phyloP scores from a whole-genome alignment of 805 yeast genomes.

The Saccharomycopsis fibuligera region DNA sequence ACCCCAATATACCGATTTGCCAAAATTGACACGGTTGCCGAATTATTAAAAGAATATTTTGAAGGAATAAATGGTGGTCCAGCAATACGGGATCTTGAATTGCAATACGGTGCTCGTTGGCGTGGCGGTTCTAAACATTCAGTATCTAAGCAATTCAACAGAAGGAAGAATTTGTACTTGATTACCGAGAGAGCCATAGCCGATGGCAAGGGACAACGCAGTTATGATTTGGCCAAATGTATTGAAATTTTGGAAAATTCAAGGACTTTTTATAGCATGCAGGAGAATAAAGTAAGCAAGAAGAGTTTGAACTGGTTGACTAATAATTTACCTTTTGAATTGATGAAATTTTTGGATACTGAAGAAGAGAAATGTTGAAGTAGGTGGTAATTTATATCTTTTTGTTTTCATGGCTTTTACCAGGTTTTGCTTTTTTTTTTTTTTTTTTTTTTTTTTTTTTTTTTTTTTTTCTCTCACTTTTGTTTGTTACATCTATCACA shows the following conservation, averaged over 20 bases:
- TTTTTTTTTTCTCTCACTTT: too few relatives aligned
- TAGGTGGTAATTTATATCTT: too few relatives aligned
- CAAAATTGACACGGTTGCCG: constrained; percentile 1
- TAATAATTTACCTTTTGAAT: constrained; percentile 10
- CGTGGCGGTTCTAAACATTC: constrained; percentile 31
- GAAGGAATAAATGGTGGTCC: constrained; percentile 37
- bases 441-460: too few relatives aligned
- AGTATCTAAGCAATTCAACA: constrained; percentile 28
- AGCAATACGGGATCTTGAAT: constrained; percentile 35
- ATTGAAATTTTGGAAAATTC: constrained; percentile 7
- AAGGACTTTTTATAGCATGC: constrained; percentile 1
- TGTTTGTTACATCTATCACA: too few relatives aligned
- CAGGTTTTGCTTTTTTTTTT: too few relatives aligned
- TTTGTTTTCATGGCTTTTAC: too few relatives aligned
- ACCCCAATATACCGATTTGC: constrained; percentile 12
- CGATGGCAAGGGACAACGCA: background rate
- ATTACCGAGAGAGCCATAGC: constrained; percentile 9
- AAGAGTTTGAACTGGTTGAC: constrained; percentile 16
- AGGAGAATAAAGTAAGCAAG: background rate
- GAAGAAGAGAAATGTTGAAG: constrained; percentile 4
- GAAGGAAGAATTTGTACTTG: constrained; percentile 26
- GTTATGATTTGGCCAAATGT: constrained; percentile 3
- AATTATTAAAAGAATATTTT: constrained; percentile 30
- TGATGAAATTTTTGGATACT: background rate
- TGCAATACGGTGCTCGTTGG: constrained; percentile 37